Conservation (phyloP, 352 stramenopile species). For the Peronospora tabacina region DNA sequence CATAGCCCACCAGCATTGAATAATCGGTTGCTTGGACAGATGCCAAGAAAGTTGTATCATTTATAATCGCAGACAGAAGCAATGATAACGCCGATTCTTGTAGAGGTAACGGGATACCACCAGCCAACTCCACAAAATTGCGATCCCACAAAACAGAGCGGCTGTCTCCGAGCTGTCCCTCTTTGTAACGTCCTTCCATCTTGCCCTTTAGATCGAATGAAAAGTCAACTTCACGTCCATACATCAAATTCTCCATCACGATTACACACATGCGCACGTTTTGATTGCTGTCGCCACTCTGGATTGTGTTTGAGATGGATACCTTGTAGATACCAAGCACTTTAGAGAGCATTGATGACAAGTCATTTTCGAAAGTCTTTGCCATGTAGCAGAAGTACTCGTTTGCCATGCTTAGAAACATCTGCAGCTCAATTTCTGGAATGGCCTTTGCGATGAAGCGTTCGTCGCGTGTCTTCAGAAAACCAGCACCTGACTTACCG, state of each 20-base stretch:
- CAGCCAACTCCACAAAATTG: constrained; percentile 82
- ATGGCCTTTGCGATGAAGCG: constrained; percentile 85
- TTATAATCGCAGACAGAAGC: constrained; percentile 75
- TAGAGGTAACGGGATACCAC: constrained; percentile 71
- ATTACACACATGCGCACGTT: constrained; percentile 77
- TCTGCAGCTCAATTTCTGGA: constrained; percentile 78
- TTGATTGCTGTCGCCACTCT: constrained; percentile 50
- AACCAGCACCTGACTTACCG: constrained; percentile 81
- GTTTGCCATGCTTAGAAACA: constrained; percentile 87
- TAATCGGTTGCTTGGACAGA: constrained; percentile 83
- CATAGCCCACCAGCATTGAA: constrained; percentile 84
- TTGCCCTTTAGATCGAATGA: constrained; percentile 87
- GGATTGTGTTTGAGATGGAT: constrained; percentile 46
- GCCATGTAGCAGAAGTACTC: constrained; percentile 88
- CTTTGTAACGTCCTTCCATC: constrained; percentile 76
- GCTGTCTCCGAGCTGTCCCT: constrained; percentile 22
- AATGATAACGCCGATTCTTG: constrained; percentile 79
- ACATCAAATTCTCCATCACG: constrained; percentile 86
- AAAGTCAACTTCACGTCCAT: constrained; percentile 78
- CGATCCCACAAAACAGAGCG: constrained; percentile 74
- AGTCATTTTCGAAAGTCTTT: constrained; percentile 79
- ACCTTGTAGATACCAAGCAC: constrained; percentile 85
- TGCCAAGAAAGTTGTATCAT: constrained; percentile 79
- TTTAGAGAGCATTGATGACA: constrained; percentile 85
- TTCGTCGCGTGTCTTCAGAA: constrained; percentile 82